A percentile compares a stretch with the other conserved stretches of the same genome.
Conservation (phyloP, 768 basidiomycete genomes). For the Trametes cingulata region DNA sequence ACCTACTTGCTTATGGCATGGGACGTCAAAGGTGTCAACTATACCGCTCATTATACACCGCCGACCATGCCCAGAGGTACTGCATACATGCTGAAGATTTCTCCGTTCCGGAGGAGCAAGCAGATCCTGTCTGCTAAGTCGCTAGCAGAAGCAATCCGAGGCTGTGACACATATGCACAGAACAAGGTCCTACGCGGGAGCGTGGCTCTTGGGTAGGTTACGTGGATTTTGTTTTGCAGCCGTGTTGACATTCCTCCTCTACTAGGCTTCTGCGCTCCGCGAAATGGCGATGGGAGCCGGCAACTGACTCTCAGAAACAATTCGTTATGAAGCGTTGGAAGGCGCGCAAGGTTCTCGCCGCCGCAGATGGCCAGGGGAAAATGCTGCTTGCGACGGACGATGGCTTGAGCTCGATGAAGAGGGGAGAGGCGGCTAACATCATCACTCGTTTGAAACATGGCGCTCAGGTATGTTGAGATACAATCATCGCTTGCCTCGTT, state of each 20-base stretch:
- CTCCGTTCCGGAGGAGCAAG: slow-evolving; percentile 49
- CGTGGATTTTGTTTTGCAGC: background rate
- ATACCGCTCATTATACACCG: slow-evolving; percentile 56
- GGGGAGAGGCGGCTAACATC: slow-evolving; percentile 79
- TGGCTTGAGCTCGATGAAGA: slow-evolving; percentile 53
- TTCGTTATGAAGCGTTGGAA: slow-evolving; percentile 57
- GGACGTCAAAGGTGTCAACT: slow-evolving; percentile 36
- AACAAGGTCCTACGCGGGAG: slow-evolving; percentile 55
- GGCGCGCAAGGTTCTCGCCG: slow-evolving; percentile 16
- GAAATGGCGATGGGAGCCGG: slow-evolving; percentile 62
- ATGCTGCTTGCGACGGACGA: slow-evolving; percentile 27
- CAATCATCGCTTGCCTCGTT: background rate
- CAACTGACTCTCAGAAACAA: slow-evolving; percentile 59
- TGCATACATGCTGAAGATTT: slow-evolving; percentile 45
- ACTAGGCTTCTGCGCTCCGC: slow-evolving; percentile 59
- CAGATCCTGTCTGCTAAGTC: slow-evolving; percentile 53
- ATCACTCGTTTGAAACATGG: slow-evolving; percentile 79
- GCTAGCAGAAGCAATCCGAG: slow-evolving; percentile 62
- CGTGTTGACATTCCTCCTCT: background rate
- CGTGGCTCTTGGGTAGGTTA: slow-evolving; percentile 49
- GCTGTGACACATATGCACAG: slow-evolving; percentile 66
- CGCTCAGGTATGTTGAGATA: slow-evolving; percentile 50
- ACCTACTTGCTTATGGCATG: background rate
- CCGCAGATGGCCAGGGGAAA: slow-evolving; percentile 22
- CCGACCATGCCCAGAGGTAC: slow-evolving; percentile 47